These are phyloP conservation scores for Fusarium tricinctum DNA, from an alignment of 2,329 filamentous ascomycete genomes.

Conservation along the genomic window DNA sequence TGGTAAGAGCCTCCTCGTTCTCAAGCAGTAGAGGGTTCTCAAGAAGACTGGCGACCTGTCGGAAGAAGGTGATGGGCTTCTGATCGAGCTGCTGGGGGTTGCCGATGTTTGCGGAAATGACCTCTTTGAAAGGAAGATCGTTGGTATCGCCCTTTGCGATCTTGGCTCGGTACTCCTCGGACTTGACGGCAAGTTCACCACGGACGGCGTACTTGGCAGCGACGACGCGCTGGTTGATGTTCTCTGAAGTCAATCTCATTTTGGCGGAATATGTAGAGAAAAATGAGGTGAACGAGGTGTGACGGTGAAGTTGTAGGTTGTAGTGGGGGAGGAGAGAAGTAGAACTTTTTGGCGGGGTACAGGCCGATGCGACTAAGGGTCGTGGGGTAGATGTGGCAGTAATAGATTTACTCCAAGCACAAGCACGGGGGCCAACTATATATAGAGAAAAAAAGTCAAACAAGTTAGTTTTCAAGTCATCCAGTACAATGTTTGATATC, in stretches of 20 bases:
- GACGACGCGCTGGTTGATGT: slow-evolving; percentile 92
- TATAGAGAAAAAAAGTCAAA: slow-evolving; percentile 43
- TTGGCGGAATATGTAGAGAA: slow-evolving; percentile 51
- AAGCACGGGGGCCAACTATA: slow-evolving; percentile 38
- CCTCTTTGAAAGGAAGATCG: slow-evolving; percentile 84
- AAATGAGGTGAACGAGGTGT: slow-evolving; percentile 43
- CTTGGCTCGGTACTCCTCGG: slow-evolving; percentile 87
- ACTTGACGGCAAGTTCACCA: slow-evolving; percentile 93
- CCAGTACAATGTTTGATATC: slow-evolving; percentile 14
- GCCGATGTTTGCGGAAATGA: slow-evolving; percentile 98
- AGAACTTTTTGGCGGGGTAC: slow-evolving; percentile 50
- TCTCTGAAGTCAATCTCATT: slow-evolving; percentile 77
- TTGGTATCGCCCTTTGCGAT: slow-evolving; percentile 70
- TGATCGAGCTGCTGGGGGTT: slow-evolving; percentile 99
- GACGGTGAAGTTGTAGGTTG: slow-evolving; percentile 36
- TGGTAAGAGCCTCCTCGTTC: slow-evolving; percentile 82
- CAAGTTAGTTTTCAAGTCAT: slow-evolving; percentile 45
- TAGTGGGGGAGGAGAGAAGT: slow-evolving; percentile 34
- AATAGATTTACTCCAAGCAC: slow-evolving; percentile 44
- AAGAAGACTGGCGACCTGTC: slow-evolving; percentile 91
- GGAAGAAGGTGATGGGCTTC: slow-evolving; percentile 99
- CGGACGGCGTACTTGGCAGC: slow-evolving; percentile 96
- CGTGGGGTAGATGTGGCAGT: slow-evolving; percentile 47
- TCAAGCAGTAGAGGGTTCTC: slow-evolving; percentile 91
- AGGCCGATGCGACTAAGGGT: slow-evolving; percentile 42